Percentiles rank a stretch among this genome's conserved stretches.
Evolutionary conservation across 2,329 filamentous ascomycete species (phyloP).

Genomic region (Myriosclerotinia duriaeana): DNA sequence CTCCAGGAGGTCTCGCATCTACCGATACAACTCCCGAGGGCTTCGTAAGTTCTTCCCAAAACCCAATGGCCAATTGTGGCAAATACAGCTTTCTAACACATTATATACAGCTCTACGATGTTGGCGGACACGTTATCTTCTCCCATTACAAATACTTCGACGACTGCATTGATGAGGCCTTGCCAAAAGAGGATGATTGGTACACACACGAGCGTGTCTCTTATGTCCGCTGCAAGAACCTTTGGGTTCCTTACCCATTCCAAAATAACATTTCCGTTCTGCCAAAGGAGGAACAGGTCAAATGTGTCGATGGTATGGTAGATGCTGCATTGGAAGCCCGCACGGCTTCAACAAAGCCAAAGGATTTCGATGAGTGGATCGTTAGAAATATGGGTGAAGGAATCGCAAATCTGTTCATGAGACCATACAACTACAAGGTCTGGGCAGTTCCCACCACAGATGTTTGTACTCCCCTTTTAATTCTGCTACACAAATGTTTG

Average conservation of each 20-base stretch:
- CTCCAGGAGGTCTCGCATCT: conserved; percentile 90
- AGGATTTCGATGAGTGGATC: conserved; percentile 99
- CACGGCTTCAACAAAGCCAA: conserved; percentile 85
- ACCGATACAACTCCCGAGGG: conserved; percentile 94
- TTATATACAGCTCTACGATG: conserved; percentile 80
- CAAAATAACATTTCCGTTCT: conserved; percentile 99
- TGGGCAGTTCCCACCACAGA: conserved; percentile 98
- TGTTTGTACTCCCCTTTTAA: conserved; percentile 52
- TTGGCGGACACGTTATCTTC: conserved; percentile 57
- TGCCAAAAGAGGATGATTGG: conserved; percentile 93
- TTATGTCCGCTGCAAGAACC: conserved; percentile 93
- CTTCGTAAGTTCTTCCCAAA: conserved; percentile 68
- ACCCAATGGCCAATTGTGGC: conserved; percentile 27
- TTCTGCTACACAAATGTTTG: background rate
- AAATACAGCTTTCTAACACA: conserved; percentile 28
- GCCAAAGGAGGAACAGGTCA: conserved; percentile 94
- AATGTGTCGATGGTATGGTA: conserved; percentile 91
- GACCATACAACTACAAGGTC: conserved; percentile 99
- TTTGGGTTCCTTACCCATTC: conserved; percentile 99
- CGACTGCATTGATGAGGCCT: conserved; percentile 95
- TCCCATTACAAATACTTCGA: conserved; percentile 97
- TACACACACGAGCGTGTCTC: conserved; percentile 98
- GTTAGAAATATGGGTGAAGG: conserved; percentile 86
- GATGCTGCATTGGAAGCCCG: conserved; percentile 87
- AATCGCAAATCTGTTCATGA: conserved; percentile 95